phyloP scores from a whole-genome alignment of 768 basidiomycete genomes.

The Hemileccinum rubropunctum region DNA sequence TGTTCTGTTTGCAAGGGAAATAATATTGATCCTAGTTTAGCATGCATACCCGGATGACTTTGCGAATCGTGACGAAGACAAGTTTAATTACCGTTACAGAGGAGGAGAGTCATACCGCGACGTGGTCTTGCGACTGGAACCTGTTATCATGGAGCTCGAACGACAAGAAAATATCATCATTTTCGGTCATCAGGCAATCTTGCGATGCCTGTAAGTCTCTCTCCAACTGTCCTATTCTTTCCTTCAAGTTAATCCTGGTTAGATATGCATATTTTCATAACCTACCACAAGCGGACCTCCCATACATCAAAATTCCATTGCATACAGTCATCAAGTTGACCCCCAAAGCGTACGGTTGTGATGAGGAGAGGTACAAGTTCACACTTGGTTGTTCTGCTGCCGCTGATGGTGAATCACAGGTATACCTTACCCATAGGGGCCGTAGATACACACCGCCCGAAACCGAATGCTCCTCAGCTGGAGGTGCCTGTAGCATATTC shows the following conservation, averaged over 20 bases:
- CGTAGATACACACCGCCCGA: constrained; percentile 89
- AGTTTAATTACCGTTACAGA: constrained; percentile 98
- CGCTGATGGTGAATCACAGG: constrained; percentile 35
- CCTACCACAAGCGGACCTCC: constrained; percentile 87
- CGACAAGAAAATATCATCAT: constrained; percentile 96
- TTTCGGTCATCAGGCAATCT: constrained; percentile 92
- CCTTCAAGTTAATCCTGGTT: background rate
- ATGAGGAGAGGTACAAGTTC: constrained; percentile 79
- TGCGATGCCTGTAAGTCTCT: constrained; percentile 66
- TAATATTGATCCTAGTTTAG: constrained; percentile 36
- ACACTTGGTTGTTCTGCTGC: background rate
- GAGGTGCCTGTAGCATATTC: constrained; percentile 19
- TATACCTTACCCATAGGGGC: constrained; percentile 89
- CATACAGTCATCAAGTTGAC: constrained; percentile 99
- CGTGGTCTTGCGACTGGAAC: constrained; percentile 92
- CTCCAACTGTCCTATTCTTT: background rate
- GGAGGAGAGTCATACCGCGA: constrained; percentile 98
- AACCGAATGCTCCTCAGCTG: constrained; percentile 30
- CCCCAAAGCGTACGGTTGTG: constrained; percentile 97
- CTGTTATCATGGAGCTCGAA: constrained; percentile 99
- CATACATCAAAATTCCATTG: constrained; percentile 95
- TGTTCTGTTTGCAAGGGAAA: background rate
- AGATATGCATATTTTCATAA: constrained; percentile 98
- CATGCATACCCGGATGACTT: constrained; percentile 97
- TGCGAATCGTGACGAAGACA: constrained; percentile 97